A percentile compares a stretch with the other conserved stretches of the same genome.
These are phyloP conservation scores for Lipomyces spencermartinsiae DNA, from an alignment of 805 yeast species.

Conservation along the genomic window DNA sequence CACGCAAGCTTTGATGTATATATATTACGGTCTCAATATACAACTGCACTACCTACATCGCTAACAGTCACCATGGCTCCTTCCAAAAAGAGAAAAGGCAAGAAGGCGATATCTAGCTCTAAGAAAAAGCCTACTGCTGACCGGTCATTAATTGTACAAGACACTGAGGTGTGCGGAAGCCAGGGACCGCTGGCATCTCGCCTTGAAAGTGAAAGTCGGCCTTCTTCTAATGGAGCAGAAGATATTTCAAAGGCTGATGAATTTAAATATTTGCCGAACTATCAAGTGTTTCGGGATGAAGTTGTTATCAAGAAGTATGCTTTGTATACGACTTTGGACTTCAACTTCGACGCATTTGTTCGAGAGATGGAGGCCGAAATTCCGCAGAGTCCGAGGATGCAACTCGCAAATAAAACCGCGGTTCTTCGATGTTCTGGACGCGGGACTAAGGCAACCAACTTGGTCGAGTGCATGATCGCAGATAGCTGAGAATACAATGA, in stretches of 20 bases:
- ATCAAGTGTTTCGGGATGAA: background rate
- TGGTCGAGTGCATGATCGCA: slow-evolving; percentile 2
- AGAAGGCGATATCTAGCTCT: background rate
- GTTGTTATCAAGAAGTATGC: slow-evolving; percentile 3
- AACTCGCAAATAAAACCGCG: background rate
- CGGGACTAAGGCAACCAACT: slow-evolving; percentile 1
- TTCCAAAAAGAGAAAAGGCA: background rate
- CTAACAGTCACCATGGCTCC: background rate
- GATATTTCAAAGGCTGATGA: background rate
- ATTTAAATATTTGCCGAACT: background rate
- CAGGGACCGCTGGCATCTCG: background rate
- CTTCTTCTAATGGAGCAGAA: background rate
- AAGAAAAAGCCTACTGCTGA: background rate
- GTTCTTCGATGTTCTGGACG: background rate
- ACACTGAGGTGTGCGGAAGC: background rate
- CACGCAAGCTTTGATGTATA: no score
- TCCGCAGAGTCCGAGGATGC: background rate
- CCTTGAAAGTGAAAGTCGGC: background rate
- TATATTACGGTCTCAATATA: no score
- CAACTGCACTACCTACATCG: no score
- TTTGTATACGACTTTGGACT: slow-evolving; percentile 3
- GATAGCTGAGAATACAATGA: background rate
- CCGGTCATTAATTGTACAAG: background rate
- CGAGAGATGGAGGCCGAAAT: background rate
- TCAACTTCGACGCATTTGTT: background rate